Percentiles rank a stretch among this genome's conserved stretches.
These are phyloP conservation scores for Hygrocybe punicea DNA, from an alignment of 768 basidiomycete species.

Conservation along the genomic window DNA sequence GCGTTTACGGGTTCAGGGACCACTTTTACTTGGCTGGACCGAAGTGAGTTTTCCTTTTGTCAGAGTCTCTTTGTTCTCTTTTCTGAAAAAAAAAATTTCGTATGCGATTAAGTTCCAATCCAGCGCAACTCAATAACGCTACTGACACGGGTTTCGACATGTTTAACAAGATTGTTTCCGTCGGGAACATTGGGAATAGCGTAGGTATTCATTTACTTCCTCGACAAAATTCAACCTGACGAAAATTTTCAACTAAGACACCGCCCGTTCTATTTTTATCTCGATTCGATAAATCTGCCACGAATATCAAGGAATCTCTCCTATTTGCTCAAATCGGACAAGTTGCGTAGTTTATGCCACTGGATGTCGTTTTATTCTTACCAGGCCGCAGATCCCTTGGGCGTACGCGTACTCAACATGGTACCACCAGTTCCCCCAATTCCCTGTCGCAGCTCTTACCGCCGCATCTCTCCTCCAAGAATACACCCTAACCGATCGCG, in stretches of 20 bases:
- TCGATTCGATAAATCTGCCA: constrained; percentile 57
- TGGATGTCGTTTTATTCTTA: not conserved
- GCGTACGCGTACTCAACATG: constrained; percentile 49
- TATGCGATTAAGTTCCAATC: constrained; percentile 32
- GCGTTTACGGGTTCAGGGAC: constrained; percentile 48
- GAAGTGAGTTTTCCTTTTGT: not conserved
- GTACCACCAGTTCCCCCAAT: constrained; percentile 58
- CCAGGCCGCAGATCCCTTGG: constrained; percentile 48
- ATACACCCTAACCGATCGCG: constrained; percentile 54
- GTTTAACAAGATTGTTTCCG: constrained; percentile 47
- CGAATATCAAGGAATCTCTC: constrained; percentile 54
- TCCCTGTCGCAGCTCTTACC: constrained; percentile 47
- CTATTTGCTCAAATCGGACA: constrained; percentile 51
- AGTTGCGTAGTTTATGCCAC: constrained; percentile 21
- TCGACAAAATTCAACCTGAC: constrained; percentile 10
- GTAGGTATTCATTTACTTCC: constrained; percentile 26
- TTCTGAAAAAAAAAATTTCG: not conserved
- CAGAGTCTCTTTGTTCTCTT: not conserved
- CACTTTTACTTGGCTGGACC: constrained; percentile 54
- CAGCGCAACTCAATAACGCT: constrained; percentile 34
- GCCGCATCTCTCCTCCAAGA: constrained; percentile 48
- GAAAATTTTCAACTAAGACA: constrained; percentile 27
- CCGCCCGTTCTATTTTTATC: constrained; percentile 49
- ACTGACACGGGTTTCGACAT: constrained; percentile 38
- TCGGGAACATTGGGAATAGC: constrained; percentile 42